Conservation (phyloP, 805 yeast species). For the Yarrowia yakushimensis region DNA sequence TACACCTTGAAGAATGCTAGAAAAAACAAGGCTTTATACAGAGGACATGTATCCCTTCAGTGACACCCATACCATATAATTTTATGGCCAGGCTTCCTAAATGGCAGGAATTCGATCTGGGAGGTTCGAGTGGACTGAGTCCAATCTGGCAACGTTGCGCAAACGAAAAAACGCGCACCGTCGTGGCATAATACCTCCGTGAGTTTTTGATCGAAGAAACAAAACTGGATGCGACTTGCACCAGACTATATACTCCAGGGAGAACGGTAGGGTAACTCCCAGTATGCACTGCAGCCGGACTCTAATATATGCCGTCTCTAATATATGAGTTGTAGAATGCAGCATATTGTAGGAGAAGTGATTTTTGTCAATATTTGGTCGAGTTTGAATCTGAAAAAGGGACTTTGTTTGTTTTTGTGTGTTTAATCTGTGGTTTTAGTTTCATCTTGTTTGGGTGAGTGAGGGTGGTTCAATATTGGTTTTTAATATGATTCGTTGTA, state of each 20-base stretch:
- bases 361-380: not conserved
- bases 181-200: slow-evolving; percentile 25
- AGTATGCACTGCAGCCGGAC: not conserved
- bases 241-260: not conserved
- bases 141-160: slow-evolving; percentile 25
- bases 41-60: slow-evolving; percentile 21
- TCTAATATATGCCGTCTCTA: not conserved
- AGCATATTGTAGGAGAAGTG: not conserved
- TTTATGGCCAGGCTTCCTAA: slow-evolving; percentile 24
- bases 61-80: slow-evolving; percentile 22
- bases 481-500: no score
- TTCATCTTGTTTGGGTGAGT: not conserved
- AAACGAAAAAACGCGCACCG: slow-evolving; percentile 15
- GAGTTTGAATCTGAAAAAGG: no score
- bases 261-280: slow-evolving; percentile 3
- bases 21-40: not conserved
- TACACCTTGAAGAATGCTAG: not conserved
- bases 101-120: slow-evolving; percentile 23
- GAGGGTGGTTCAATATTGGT: no score
- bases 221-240: slow-evolving; percentile 11
- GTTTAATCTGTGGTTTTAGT: no score
- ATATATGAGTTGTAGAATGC: not conserved
- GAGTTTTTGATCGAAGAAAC: slow-evolving; percentile 23
- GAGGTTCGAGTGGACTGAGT: slow-evolving; percentile 24
- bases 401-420: no score